Base-by-base conservation (phyloP, 305 asterid genomes). In the Fraxinus nigra region DNA sequence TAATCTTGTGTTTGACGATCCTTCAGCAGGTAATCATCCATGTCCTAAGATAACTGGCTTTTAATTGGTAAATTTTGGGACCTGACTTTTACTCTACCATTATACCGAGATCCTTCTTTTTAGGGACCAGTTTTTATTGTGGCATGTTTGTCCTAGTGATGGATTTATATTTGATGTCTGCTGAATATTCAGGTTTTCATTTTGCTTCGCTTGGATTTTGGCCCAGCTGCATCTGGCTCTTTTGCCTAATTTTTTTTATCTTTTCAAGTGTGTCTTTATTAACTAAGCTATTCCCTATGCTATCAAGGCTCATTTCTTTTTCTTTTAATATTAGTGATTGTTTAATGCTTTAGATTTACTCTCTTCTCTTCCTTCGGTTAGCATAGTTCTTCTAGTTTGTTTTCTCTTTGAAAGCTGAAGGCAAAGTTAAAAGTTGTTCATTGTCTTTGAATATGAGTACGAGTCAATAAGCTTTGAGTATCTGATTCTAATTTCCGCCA, bases 1-100 rank as follows among this genome's bases (percentile, higher is more conserved):
- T 87, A 89, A 90, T 89, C 85, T 92, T 34, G 94, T 91, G 83
- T 92, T 97, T 77, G 93, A 91, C 56, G 96, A 90, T 82, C 83
- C 93, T 75, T 77, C 89, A 79, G 81, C 95, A 91, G 97, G 98
- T 97, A 87, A 91, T 83, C 56, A 28, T 82, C 37, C 79, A 33
- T 72, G 79, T 77, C 77, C 24, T 70, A 70, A 73, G 35, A 70
- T 70, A 70, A 32, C 72, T 79, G 48, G 82, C 73, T 83, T 70
- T 75, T 74, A 75, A 72, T 80, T 80, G 54, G 72, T 70, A 69
- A 74, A 85, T 69, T 11, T 83, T 51, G 38, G n/a, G 22, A 63
- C 38, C 85, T 78, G 77, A 30, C 82, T 72, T 75, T 75, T 24
- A 40, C 75, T 11, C 46, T 81, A 76, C 76, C 24, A 26, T 70